A percentile compares a stretch with the other conserved stretches of the same genome.
Evolutionary conservation across 2,329 filamentous ascomycete genomes (phyloP).

Genomic region (Alternaria burnsii): DNA sequence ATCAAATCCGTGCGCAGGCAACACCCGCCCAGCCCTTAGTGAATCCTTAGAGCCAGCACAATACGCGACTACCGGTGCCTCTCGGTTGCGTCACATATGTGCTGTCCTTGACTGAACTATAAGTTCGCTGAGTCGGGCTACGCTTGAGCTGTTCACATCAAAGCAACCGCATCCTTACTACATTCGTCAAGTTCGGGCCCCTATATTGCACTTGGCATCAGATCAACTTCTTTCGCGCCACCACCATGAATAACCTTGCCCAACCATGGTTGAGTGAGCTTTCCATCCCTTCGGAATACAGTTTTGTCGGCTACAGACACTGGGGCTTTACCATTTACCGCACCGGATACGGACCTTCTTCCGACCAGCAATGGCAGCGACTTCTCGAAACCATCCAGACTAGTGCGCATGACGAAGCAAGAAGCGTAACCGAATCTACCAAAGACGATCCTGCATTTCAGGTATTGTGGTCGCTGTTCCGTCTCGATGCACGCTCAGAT

Average conservation of each 20-base stretch:
- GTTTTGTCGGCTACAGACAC: background rate
- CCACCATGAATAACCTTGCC: background rate
- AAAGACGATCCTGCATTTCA: constrained; percentile 15
- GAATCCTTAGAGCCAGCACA: too few relatives aligned
- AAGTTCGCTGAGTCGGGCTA: too few relatives aligned
- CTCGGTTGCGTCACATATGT: too few relatives aligned
- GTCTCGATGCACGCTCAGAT: constrained; percentile 24
- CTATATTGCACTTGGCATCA: background rate
- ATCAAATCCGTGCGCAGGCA: too few relatives aligned
- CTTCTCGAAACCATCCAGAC: constrained; percentile 21
- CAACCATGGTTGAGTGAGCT: background rate
- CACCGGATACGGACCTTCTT: constrained; percentile 18
- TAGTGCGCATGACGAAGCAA: constrained; percentile 1
- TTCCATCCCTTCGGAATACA: background rate
- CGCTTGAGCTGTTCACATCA: background rate
- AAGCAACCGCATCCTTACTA: background rate
- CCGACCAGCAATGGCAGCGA: constrained; percentile 24
- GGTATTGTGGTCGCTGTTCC: constrained; percentile 20
- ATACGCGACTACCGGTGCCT: too few relatives aligned
- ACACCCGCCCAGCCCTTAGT: too few relatives aligned
- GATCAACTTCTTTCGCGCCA: background rate
- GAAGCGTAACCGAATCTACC: background rate
- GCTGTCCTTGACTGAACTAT: too few relatives aligned
- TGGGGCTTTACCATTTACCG: constrained; percentile 31
- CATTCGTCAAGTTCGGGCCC: background rate